Percentiles rank a stretch among this genome's conserved stretches.
These are phyloP conservation scores for Candida michaelii DNA, from an alignment of 805 yeast genomes.

Conservation along the genomic window DNA sequence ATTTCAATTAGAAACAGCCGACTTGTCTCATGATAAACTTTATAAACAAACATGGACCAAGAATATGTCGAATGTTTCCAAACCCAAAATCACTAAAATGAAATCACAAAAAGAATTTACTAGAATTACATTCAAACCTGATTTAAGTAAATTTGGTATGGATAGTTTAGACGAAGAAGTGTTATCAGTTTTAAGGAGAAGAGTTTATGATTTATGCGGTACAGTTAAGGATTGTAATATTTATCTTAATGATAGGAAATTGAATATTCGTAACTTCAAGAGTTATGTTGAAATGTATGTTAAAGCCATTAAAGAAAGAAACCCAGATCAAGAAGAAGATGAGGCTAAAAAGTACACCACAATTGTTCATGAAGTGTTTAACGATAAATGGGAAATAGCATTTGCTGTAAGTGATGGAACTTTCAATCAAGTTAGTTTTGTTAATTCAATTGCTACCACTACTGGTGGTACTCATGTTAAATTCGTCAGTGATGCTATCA, in stretches of 20 bases:
- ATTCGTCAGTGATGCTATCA: conserved; percentile 79
- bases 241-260: conserved; percentile 68
- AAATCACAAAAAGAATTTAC: conserved; percentile 75
- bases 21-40: conserved; percentile 55
- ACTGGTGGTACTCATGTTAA: conserved; percentile 96
- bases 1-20: conserved; percentile 87
- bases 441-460: conserved; percentile 96
- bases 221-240: conserved; percentile 83
- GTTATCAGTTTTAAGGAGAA: conserved; percentile 79
- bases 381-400: conserved; percentile 94
- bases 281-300: conserved; percentile 87
- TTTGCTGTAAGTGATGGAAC: conserved; percentile 89
- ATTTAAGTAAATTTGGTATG: conserved; percentile 82
- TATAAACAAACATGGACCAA: conserved; percentile 84
- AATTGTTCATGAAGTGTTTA: conserved; percentile 75
- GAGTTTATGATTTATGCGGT: conserved; percentile 95
- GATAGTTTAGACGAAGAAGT: conserved; percentile 78
- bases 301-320: conserved; percentile 62
- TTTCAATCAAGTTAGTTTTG: conserved; percentile 94
- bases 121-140: conserved; percentile 85
- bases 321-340: conserved; percentile 40
- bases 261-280: conserved; percentile 76
- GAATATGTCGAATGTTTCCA: conserved; percentile 78
- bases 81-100: conserved; percentile 66
- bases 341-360: conserved; percentile 37